Evolutionary conservation across 1,139 yeast species (phyloP).

Genomic region (Magnusiomyces suaveolens): DNA sequence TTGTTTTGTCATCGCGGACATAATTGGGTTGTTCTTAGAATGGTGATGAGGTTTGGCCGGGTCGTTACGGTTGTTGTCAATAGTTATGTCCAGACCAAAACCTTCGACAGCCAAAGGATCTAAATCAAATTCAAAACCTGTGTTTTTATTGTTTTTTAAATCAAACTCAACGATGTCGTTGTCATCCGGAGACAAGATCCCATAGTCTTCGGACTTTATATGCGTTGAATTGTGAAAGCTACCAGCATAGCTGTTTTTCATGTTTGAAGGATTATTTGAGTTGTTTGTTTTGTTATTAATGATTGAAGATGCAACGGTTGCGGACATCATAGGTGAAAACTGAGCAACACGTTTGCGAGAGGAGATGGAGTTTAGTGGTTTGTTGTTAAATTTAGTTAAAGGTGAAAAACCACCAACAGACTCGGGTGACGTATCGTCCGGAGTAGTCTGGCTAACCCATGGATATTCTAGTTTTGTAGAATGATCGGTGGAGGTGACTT

Average conservation of each 20-base stretch:
- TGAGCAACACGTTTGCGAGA: conserved; percentile 12
- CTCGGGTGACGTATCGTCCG: conserved; percentile 9
- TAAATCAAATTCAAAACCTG: conserved; percentile 25
- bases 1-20: not conserved
- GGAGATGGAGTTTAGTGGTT: not conserved
- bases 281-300: not conserved
- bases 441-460: conserved; percentile 6
- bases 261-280: not conserved
- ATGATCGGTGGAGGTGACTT: not conserved
- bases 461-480: not conserved
- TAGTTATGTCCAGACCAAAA: conserved; percentile 12
- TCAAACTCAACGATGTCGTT: conserved; percentile 10
- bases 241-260: not conserved
- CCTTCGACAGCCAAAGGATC: conserved; percentile 29
- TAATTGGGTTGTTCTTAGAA: not conserved
- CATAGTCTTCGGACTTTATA: conserved; percentile 7
- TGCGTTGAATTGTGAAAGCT: not conserved
- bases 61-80: not conserved
- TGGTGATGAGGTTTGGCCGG: not conserved
- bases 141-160: conserved; percentile 1
- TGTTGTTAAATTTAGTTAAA: not conserved
- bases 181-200: conserved; percentile 11
- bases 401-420: conserved; percentile 6
- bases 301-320: not conserved
- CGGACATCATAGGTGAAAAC: conserved; percentile 13